These are phyloP conservation scores for Euryodendron excelsum DNA, from an alignment of 148 eudicot genomes.

Conservation along the genomic window DNA sequence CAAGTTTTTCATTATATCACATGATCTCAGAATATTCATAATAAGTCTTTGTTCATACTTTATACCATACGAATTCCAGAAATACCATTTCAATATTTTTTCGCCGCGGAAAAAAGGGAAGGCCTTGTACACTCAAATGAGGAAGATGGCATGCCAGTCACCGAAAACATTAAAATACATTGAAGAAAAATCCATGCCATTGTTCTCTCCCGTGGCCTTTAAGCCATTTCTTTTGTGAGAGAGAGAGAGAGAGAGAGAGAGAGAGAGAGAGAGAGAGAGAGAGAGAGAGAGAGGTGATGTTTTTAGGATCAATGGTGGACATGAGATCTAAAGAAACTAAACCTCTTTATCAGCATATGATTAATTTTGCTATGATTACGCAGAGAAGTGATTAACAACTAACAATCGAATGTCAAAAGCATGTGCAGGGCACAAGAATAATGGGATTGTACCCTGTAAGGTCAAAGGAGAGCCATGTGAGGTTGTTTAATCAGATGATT, in stretches of 20 bases:
- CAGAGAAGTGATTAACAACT: too few relatives aligned
- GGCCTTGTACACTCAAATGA: background rate
- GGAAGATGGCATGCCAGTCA: background rate
- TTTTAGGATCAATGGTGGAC: too few relatives aligned
- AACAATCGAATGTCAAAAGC: constrained; percentile 14
- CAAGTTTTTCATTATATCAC: background rate
- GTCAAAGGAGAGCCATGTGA: constrained; percentile 42
- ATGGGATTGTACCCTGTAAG: constrained; percentile 12
- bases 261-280: too few relatives aligned
- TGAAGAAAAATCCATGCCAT: background rate
- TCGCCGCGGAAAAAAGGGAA: background rate
- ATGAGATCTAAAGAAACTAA: too few relatives aligned
- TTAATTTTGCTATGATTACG: too few relatives aligned
- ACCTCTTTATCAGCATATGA: too few relatives aligned
- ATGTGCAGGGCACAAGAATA: constrained; percentile 32
- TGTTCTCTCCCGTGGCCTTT: too few relatives aligned
- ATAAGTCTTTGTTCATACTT: background rate
- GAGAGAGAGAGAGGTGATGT: too few relatives aligned
- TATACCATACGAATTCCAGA: too few relatives aligned
- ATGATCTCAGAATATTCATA: too few relatives aligned
- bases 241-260: too few relatives aligned
- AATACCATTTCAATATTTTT: background rate
- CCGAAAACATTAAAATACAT: background rate
- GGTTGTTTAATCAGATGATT: background rate
- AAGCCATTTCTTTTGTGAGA: too few relatives aligned